These are phyloP conservation scores for Alternaria sp. DNA, from an alignment of 2,329 filamentous ascomycete species.

Conservation along the genomic window DNA sequence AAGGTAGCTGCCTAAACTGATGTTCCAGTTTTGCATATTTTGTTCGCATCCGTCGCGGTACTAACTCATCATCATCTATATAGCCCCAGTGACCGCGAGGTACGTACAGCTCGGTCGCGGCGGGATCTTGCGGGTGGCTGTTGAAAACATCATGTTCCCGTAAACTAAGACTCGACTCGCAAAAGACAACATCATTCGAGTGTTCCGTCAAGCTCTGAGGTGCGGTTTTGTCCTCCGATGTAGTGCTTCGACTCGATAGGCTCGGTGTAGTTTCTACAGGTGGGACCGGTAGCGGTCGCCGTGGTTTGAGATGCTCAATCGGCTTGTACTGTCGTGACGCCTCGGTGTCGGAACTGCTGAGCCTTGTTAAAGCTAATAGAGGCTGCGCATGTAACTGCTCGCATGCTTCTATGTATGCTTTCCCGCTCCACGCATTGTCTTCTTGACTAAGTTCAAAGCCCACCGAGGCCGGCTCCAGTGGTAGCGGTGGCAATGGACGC, in stretches of 20 bases:
- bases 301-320: background rate
- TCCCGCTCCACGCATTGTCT: background rate
- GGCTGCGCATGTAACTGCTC: background rate
- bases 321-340: background rate
- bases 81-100: slow-evolving; percentile 11
- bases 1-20: slow-evolving; percentile 20
- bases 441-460: background rate
- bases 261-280: background rate
- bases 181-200: background rate
- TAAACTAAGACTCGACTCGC: background rate
- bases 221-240: background rate
- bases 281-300: background rate
- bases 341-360: background rate
- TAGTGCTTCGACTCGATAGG: background rate
- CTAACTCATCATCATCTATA: background rate
- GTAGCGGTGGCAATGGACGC: slow-evolving; percentile 26
- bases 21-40: slow-evolving; percentile 25
- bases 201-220: background rate
- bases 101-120: background rate
- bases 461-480: slow-evolving; percentile 13
- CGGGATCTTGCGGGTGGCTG: slow-evolving; percentile 8
- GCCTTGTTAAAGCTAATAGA: background rate
- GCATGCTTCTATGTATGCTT: background rate
- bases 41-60: slow-evolving; percentile 12
- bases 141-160: background rate